Conservation (phyloP, 2,329 filamentous ascomycete genomes). For the Tolypocladium album region DNA sequence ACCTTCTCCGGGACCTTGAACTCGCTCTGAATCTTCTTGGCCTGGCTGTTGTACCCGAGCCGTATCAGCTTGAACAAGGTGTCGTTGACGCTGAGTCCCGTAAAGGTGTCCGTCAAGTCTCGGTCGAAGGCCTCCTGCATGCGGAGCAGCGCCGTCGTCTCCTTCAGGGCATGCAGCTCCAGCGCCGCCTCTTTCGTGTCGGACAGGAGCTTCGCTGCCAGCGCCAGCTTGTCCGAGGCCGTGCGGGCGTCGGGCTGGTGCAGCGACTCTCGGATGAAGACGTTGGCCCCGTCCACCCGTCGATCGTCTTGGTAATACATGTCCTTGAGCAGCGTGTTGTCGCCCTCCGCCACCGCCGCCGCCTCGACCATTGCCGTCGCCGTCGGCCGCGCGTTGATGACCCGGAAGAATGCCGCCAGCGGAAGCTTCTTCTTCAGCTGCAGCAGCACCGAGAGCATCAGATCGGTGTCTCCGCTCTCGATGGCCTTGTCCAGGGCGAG, state of each 20-base stretch:
- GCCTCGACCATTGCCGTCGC: conserved; percentile 87
- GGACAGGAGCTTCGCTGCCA: conserved; percentile 70
- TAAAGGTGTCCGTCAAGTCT: conserved; percentile 67
- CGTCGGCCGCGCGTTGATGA: conserved; percentile 73
- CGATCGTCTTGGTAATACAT: conserved; percentile 96
- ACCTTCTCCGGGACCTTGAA: conserved; percentile 91
- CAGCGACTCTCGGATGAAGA: conserved; percentile 79
- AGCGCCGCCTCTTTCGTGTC: conserved; percentile 73
- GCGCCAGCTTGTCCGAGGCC: conserved; percentile 75
- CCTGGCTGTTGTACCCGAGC: conserved; percentile 71
- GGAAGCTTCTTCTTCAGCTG: conserved; percentile 85
- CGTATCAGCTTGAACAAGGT: conserved; percentile 84
- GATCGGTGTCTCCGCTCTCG: conserved; percentile 87
- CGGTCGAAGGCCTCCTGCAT: conserved; percentile 80
- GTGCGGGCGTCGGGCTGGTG: conserved; percentile 58
- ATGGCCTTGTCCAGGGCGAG: conserved; percentile 94
- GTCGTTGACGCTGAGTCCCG: conserved; percentile 79
- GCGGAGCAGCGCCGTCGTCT: conserved; percentile 69
- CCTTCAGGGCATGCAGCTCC: conserved; percentile 66
- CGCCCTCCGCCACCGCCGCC: conserved; percentile 55
- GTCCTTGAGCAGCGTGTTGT: conserved; percentile 82
- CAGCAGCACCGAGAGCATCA: conserved; percentile 81
- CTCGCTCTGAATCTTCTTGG: conserved; percentile 78
- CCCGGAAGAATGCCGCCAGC: conserved; percentile 82
- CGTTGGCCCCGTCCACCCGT: conserved; percentile 73